phyloP scores from a whole-genome alignment of 2,329 filamentous ascomycete species.

The Pyricularia pennisetigena region DNA sequence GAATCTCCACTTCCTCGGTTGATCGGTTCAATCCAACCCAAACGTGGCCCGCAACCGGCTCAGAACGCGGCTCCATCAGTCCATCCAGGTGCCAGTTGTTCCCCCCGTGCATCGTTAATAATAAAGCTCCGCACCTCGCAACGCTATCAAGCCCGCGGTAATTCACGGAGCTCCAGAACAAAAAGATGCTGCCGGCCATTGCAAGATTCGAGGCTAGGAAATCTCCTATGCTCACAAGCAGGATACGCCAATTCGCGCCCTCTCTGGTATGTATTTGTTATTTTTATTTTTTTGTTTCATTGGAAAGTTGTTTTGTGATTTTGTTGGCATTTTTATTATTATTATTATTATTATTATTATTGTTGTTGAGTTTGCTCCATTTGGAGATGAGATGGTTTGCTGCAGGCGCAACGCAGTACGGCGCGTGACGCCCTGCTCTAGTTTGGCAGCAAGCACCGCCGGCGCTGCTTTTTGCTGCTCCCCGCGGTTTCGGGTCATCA shows the following conservation, averaged over 20 bases:
- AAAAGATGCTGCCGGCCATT: conserved; percentile 25
- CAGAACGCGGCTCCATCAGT: background rate
- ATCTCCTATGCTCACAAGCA: conserved; percentile 19
- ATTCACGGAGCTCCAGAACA: conserved; percentile 1
- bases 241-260: conserved; percentile 13
- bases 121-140: conserved; percentile 3
- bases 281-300: no score
- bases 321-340: no score
- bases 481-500: background rate
- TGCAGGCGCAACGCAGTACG: background rate
- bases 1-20: background rate
- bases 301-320: background rate
- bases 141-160: background rate
- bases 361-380: background rate
- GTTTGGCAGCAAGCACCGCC: background rate
- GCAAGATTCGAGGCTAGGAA: conserved; percentile 25
- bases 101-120: background rate
- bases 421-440: background rate
- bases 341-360: background rate
- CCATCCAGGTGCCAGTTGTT: background rate
- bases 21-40: conserved; percentile 1
- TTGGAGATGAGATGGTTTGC: background rate
- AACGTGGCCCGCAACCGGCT: background rate
- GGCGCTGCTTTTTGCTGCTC: background rate
- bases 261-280: background rate